These are phyloP conservation scores for Emmonsiellopsis sp. DNA, from an alignment of 2,329 filamentous ascomycete genomes.

Conservation along the genomic window DNA sequence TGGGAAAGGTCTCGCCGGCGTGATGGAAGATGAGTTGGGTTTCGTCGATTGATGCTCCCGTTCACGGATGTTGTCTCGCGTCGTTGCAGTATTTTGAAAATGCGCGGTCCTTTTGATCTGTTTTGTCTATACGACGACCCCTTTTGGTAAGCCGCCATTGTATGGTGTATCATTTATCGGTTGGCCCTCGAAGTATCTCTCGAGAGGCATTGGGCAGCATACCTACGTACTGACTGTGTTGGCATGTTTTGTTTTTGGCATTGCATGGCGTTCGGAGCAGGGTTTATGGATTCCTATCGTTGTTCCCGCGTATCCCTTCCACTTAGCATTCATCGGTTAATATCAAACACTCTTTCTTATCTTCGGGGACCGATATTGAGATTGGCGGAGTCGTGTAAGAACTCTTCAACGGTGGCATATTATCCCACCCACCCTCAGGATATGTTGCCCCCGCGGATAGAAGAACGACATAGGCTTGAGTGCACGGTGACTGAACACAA, in stretches of 20 bases:
- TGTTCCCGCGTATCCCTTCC: background rate
- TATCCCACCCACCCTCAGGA: no score
- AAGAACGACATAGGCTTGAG: background rate
- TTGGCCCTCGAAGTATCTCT: background rate
- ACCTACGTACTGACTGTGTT: background rate
- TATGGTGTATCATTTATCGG: background rate
- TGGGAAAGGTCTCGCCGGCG: constrained; percentile 37
- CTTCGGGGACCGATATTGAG: background rate
- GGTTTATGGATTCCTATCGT: background rate
- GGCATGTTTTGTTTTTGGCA: background rate
- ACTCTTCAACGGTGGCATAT: no score
- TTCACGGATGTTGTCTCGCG: no score
- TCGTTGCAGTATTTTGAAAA: no score
- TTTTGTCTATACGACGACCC: no score
- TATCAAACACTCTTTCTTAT: background rate
- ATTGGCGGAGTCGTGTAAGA: no score
- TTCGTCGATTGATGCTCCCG: constrained; percentile 38
- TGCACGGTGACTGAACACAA: background rate
- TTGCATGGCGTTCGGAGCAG: constrained; percentile 1
- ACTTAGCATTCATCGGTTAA: background rate
- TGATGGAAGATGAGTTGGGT: constrained; percentile 51
- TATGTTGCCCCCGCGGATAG: no score
- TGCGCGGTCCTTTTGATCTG: background rate
- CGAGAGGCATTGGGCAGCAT: background rate
- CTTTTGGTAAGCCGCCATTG: background rate